These are phyloP conservation scores for Xylariaceae sp. DNA, from an alignment of 2,329 filamentous ascomycete species.

Conservation along the genomic window DNA sequence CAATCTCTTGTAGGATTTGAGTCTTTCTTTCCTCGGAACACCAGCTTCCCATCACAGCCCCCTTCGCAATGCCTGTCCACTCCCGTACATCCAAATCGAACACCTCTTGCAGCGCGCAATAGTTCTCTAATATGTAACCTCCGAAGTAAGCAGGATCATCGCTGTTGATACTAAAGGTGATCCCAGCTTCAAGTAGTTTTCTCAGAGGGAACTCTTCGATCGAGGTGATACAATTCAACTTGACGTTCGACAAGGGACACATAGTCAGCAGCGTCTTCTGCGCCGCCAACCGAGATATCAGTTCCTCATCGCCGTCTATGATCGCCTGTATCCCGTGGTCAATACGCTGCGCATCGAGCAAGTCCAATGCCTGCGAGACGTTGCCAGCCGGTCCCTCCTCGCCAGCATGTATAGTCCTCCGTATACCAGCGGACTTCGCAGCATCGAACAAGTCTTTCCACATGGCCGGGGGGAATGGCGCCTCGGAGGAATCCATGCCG, in stretches of 20 bases:
- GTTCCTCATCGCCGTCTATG: conserved; percentile 46
- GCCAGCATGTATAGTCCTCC: conserved; percentile 69
- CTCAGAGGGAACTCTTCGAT: conserved; percentile 58
- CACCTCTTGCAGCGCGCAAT: conserved; percentile 69
- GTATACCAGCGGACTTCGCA: conserved; percentile 49
- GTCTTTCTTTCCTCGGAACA: conserved; percentile 59
- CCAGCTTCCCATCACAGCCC: conserved; percentile 67
- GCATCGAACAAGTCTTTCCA: conserved; percentile 60
- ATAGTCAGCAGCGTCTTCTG: conserved; percentile 62
- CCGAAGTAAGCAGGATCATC: conserved; percentile 76
- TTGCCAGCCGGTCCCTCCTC: conserved; percentile 69
- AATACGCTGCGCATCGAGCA: conserved; percentile 61
- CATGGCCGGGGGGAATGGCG: conserved; percentile 51
- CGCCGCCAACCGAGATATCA: conserved; percentile 56
- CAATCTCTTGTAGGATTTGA: conserved; percentile 48
- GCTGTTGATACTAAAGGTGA: conserved; percentile 69
- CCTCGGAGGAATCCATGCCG: conserved; percentile 64
- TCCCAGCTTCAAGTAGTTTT: conserved; percentile 57
- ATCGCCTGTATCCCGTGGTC: conserved; percentile 69
- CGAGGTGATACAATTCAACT: conserved; percentile 50
- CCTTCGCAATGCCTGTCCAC: conserved; percentile 61
- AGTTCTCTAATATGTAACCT: conserved; percentile 71
- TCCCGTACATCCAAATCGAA: conserved; percentile 61
- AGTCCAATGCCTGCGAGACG: conserved; percentile 60
- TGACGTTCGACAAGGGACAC: conserved; percentile 71